These are phyloP conservation scores for Novymonas esmeraldas DNA, from an alignment of 208 protist species.

Conservation along the genomic window DNA sequence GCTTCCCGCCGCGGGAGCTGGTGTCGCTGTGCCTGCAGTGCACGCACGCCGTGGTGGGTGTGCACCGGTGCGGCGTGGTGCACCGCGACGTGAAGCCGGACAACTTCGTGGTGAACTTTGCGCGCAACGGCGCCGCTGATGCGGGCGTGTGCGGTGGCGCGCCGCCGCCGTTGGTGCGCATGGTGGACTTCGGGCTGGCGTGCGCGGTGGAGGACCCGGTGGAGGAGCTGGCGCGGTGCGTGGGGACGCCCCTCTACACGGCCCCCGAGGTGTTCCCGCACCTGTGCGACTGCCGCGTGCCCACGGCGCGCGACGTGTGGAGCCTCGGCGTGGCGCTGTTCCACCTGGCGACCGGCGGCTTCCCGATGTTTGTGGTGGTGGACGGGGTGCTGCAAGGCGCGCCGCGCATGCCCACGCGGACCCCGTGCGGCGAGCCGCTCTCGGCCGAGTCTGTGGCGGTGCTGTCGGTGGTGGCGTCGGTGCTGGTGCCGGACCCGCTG, in stretches of 20 bases:
- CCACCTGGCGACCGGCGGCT: conserved; percentile 5
- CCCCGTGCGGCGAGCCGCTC: not conserved
- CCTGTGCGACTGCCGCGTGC: not conserved
- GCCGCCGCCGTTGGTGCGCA: conserved; percentile 9
- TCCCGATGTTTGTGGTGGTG: not conserved
- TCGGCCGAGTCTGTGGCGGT: not conserved
- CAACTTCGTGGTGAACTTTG: conserved; percentile 98
- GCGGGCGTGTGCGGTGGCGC: not conserved
- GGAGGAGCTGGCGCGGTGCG: not conserved
- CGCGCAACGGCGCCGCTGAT: conserved; percentile 18
- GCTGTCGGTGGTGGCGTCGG: not conserved
- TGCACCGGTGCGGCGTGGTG: conserved; percentile 96
- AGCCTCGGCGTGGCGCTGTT: conserved; percentile 23
- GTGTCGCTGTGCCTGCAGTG: conserved; percentile 20
- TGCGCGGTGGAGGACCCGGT: conserved; percentile 1
- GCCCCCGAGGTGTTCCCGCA: conserved; percentile 8
- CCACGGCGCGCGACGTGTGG: conserved; percentile 22
- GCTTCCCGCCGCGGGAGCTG: conserved; percentile 10
- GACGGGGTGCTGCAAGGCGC: not conserved
- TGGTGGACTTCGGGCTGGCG: conserved; percentile 26
- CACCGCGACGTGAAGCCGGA: conserved; percentile 98
- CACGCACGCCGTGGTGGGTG: conserved; percentile 80
- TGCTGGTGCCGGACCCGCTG: not conserved
- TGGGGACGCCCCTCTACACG: conserved; percentile 19
- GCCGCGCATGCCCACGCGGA: not conserved